Evolutionary conservation across 805 yeast species (phyloP).

Genomic region (Clavispora carvajalis): DNA sequence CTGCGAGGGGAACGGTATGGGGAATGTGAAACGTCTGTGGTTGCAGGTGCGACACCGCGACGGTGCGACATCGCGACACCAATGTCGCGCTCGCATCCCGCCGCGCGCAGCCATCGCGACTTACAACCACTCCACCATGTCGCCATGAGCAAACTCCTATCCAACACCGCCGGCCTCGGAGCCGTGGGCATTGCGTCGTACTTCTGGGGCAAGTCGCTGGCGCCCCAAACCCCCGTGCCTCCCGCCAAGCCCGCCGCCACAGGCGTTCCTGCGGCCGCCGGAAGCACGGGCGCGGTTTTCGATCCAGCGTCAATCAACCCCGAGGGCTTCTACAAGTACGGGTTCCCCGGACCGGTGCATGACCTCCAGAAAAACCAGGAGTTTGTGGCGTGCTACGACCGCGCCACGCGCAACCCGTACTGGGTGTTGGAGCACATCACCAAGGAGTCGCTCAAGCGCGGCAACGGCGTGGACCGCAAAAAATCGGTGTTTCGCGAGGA

Average conservation of each 20-base stretch:
- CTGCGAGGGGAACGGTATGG: not conserved
- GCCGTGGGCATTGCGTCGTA: conserved; percentile 36
- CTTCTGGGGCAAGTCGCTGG: conserved; percentile 34
- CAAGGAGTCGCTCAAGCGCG: conserved; percentile 52
- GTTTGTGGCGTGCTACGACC: conserved; percentile 80
- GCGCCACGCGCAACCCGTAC: conserved; percentile 79
- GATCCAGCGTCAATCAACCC: conserved; percentile 54
- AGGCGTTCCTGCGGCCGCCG: not conserved
- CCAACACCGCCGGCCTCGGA: conserved; percentile 31
- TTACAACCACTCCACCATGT: conserved; percentile 1
- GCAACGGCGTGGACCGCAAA: conserved; percentile 63
- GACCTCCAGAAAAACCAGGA: conserved; percentile 72
- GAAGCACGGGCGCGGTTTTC: conserved; percentile 10
- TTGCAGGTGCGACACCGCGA: not conserved
- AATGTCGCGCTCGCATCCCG: not conserved
- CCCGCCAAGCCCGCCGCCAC: not conserved
- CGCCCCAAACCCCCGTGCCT: conserved; percentile 8
- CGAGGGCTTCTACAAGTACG: conserved; percentile 78
- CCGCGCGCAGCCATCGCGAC: too few relatives aligned
- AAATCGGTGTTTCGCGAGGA: conserved; percentile 85
- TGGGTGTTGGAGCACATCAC: conserved; percentile 91
- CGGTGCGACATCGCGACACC: not conserved
- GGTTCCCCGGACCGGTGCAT: conserved; percentile 93
- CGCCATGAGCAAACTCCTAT: conserved; percentile 25
- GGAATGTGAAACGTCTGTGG: not conserved